Percentiles rank a stretch among this genome's conserved stretches.
Evolutionary conservation across 768 basidiomycete genomes (phyloP).

Genomic region (Cubamyces sp.): DNA sequence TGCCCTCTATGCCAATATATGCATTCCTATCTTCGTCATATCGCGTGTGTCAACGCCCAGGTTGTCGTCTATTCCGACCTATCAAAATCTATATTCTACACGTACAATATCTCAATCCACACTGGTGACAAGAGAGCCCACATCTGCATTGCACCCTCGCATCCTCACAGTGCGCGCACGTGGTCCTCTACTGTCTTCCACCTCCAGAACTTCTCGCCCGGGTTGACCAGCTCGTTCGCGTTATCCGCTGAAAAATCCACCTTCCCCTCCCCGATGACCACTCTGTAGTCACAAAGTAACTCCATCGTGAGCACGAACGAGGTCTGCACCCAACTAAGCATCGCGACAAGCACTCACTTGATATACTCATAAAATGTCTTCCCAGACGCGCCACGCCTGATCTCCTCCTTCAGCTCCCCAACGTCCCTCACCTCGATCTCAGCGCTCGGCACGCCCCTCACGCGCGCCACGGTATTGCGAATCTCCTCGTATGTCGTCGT

Average conservation of each 20-base stretch:
- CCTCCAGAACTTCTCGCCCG: slow-evolving; percentile 26
- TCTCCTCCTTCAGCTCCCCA: slow-evolving; percentile 11
- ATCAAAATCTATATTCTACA: too few relatives aligned
- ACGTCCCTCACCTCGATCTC: slow-evolving; percentile 23
- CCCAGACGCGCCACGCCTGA: slow-evolving; percentile 7
- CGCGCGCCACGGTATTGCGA: slow-evolving; percentile 14
- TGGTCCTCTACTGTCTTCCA: slow-evolving; percentile 26
- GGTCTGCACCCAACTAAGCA: not conserved
- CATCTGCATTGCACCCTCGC: too few relatives aligned
- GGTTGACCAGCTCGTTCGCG: slow-evolving; percentile 30
- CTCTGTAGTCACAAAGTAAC: not conserved
- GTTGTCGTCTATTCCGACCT: too few relatives aligned
- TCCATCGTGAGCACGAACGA: not conserved
- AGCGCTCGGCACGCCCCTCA: slow-evolving; percentile 15
- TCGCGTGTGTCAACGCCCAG: too few relatives aligned
- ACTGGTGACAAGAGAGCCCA: too few relatives aligned
- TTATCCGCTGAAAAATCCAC: slow-evolving; percentile 25
- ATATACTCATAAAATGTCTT: slow-evolving; percentile 12
- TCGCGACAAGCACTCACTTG: slow-evolving; percentile 4
- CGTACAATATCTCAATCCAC: too few relatives aligned
- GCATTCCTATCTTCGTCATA: too few relatives aligned
- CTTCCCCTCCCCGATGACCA: slow-evolving; percentile 28
- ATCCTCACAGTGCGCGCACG: not conserved
- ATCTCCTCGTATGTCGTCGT: slow-evolving; percentile 21
- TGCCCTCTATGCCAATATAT: too few relatives aligned